Evolutionary conservation across 2,329 filamentous ascomycete genomes (phyloP), one percentile per base, ranked within the genome.

Genomic region (Hypomyces perniciosus): DNA sequence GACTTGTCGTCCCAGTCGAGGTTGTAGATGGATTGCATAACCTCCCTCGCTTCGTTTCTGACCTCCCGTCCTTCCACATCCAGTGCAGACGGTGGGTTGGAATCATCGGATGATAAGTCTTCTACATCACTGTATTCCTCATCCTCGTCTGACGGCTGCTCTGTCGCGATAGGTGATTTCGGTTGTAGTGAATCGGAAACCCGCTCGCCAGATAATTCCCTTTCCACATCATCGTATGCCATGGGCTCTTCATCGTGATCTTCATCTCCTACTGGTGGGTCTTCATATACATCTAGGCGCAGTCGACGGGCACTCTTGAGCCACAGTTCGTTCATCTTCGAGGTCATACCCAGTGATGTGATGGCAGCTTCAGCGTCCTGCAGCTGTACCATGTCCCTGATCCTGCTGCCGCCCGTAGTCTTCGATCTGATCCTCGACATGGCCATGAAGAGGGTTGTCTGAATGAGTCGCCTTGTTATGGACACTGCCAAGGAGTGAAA

Each of bases 391-490:
- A 69, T 55, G 4, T 58, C 54, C 12, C 61, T 62, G 1, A 62
- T 64, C 4, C 59, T 59, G 2, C 64, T 59, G 1, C 57, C 51
- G 4, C 64, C 53, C 27, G 67, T 59, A 13, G 57, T 66, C 57
- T 72, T 75, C 4, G 82, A 74, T 47, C 83, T 77, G 27, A 90
- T 68, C 39, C 89, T 77, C 2, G 86, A 85, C 63, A 80, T 78
- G n/a, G 85, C 80, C 52, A 89, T 79, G 59, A 85, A 86, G 0
- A 93, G 69, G 0, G 81, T 73, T 0, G 86, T 80, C 43, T 87
- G 80, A 2, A 93, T 73, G 1, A 96, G 68, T 9, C 87, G 78
- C 52, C 80, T 81, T 0, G 87, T 91, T 10, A 93, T 57, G 48
- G 79, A 86, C 1, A 86, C 65, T 0, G 79, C 73, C 2, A 96